Base-by-base conservation (phyloP, 2,329 filamentous ascomycete genomes). In the Chalaropsis thielavioides region DNA sequence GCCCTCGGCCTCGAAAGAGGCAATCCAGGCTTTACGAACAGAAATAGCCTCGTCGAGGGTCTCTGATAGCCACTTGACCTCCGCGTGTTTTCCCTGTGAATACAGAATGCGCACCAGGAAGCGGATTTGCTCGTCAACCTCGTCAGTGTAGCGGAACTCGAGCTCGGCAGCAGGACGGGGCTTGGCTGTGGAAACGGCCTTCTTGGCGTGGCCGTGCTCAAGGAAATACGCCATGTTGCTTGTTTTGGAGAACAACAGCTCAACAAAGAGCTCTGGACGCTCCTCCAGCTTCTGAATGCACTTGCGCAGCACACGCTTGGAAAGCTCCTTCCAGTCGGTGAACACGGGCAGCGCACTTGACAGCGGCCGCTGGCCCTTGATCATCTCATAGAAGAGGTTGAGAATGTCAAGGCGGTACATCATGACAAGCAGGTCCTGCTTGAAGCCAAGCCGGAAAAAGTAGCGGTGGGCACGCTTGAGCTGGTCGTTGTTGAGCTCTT, bases 211-310 rank as follows among this genome's bases (percentile, higher is more conserved):
- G 0, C 94, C 94, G 71, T 92, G 91, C 72, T 97, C 92, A 4
- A 99, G 81, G 72, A 90, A 97, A 74, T 89, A 90, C 0, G 90
- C 82, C 0, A 90, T 96, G 58, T 83, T 82, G 62, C 85, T 86
- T 66, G 91, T 88, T 74, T 99, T 99, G 74, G 89, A 95, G 75
- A 99, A 99, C 15, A 99, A 79, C 80, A 99, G 84, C 75, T 99
- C 94, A 0, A 95, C 87, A 61, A 95, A 81, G 49, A 96, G 78
- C 68, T 92, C 89, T 0, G 91, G 91, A 54, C 91, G 83, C 69
- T 96, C 85, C 68, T 94, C 83, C 1, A 97, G 81, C 75, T 94
- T 95, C 71, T 88, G 91, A 64, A 90, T 81, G 68, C 92, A 87
- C 71, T 86, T 87, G 69, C 87, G 85, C 69, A 96, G 82, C 46